Percentiles rank a stretch among this genome's conserved stretches.
phyloP scores from a whole-genome alignment of 202 grass and related monocot genomes.

The Panicum virgatum region DNA sequence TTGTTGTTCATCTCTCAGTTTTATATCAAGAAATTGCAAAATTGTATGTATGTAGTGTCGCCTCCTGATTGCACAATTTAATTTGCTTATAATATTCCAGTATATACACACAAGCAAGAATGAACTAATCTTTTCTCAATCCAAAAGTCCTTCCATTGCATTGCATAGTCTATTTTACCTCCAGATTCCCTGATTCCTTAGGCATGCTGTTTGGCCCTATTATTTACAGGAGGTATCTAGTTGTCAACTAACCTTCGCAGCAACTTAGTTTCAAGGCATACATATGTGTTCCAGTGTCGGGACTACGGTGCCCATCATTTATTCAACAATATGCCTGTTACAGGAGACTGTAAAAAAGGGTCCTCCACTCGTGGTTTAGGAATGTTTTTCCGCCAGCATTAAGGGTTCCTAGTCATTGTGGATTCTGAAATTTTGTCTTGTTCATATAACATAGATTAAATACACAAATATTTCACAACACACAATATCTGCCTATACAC shows the following conservation, averaged over 20 bases:
- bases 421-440: slow-evolving; percentile 3
- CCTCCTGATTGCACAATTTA: slow-evolving; percentile 12
- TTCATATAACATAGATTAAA: background rate
- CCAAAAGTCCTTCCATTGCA: background rate
- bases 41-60: background rate
- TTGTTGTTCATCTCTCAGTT: slow-evolving; percentile 2
- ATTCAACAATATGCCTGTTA: background rate
- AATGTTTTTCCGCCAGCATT: background rate
- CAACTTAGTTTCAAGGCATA: background rate
- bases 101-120: background rate
- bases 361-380: background rate
- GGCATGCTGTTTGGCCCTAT: background rate
- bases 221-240: background rate
- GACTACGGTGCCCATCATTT: background rate
- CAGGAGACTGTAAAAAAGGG: background rate
- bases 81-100: slow-evolving; percentile 23
- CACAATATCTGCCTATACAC: background rate
- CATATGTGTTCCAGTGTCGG: background rate
- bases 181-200: background rate
- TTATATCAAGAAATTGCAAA: slow-evolving; percentile 7
- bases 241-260: background rate
- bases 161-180: background rate
- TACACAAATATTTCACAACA: background rate
- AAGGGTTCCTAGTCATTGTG: background rate
- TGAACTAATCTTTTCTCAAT: background rate